phyloP scores from a whole-genome alignment of 306 rosid species.

The Fragaria nilgerrensis region DNA sequence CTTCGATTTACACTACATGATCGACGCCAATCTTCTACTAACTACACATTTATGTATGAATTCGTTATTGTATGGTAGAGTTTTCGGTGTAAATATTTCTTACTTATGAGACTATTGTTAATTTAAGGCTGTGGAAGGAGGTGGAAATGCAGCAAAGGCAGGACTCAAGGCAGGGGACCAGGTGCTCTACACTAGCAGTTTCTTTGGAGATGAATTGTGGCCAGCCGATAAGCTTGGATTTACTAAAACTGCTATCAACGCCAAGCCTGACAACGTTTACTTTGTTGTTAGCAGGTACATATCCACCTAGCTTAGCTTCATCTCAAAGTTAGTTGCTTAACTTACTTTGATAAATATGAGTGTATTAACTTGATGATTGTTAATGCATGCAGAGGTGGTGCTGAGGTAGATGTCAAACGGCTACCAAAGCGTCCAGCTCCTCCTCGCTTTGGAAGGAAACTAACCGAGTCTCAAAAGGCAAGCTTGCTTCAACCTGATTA shows the following conservation, averaged over 20 bases:
- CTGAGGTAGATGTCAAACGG: constrained; percentile 77
- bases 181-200: constrained; percentile 92
- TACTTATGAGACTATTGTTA: background rate
- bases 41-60: background rate
- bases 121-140: constrained; percentile 77
- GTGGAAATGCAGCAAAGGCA: constrained; percentile 96
- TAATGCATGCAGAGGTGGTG: constrained; percentile 70
- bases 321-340: background rate
- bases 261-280: constrained; percentile 92
- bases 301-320: background rate
- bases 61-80: background rate
- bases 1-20: background rate
- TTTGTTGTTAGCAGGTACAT: constrained; percentile 90
- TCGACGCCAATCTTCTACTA: background rate
- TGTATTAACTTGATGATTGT: background rate
- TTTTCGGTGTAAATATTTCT: background rate
- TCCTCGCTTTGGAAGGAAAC: constrained; percentile 85
- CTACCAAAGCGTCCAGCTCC: constrained; percentile 89
- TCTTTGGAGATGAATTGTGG: constrained; percentile 99
- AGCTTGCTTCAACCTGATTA: constrained; percentile 15
- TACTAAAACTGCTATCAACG: constrained; percentile 93
- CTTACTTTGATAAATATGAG: background rate
- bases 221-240: constrained; percentile 99
- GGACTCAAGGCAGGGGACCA: constrained; percentile 91
- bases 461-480: constrained; percentile 84